Evolutionary conservation across 331 rosid species (phyloP), one percentile per base, ranked within the genome.

Genomic region (Phaseolus coccineus): DNA sequence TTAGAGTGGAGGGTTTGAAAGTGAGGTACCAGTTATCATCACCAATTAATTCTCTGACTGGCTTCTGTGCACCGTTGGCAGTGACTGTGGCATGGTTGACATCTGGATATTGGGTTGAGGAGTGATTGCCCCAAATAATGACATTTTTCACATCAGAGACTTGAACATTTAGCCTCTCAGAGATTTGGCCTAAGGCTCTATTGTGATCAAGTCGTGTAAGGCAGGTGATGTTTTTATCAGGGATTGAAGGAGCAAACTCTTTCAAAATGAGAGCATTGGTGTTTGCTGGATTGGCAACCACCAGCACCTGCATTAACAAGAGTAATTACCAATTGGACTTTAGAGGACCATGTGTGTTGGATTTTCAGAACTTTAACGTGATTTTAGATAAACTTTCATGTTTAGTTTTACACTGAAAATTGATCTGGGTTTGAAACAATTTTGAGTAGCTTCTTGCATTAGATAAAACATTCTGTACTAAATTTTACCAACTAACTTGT

Each of bases 211-310:
- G 87, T 69, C 98, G 35, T 8, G 99, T 96, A 37, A 93, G 94
- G 30, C 97, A 96, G 0, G 94, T 93, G 64, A 96, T 86, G 48
- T 96, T 96, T 51, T 93, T 89, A 79, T 87, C 90, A 0, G 94
- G 91, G 63, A 96, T 93, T 58, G 96, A 90, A 77, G 93, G 96
- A 57, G 96, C 94, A 73, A 76, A 93, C 71, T 96, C 98, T 85
- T 91, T 96, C 88, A 96, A 62, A 75, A 96, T 84, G 47, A 93
- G 89, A 69, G 96, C 96, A 77, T 93, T 96, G 25, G 98, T 96
- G 89, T 96, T 93, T 67, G 98, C 97, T 11, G 99, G 99, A 85
- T 96, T 91, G 7, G 99, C 99, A 63, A 96, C 91, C 78, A 96
- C 99, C 77, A 96, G 66, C 63, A 96, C 98, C 99, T 95, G 76